A percentile compares a stretch with the other conserved stretches of the same genome.
These are phyloP conservation scores for Didymella lethalis DNA, from an alignment of 2,329 filamentous ascomycete species.

Conservation along the genomic window DNA sequence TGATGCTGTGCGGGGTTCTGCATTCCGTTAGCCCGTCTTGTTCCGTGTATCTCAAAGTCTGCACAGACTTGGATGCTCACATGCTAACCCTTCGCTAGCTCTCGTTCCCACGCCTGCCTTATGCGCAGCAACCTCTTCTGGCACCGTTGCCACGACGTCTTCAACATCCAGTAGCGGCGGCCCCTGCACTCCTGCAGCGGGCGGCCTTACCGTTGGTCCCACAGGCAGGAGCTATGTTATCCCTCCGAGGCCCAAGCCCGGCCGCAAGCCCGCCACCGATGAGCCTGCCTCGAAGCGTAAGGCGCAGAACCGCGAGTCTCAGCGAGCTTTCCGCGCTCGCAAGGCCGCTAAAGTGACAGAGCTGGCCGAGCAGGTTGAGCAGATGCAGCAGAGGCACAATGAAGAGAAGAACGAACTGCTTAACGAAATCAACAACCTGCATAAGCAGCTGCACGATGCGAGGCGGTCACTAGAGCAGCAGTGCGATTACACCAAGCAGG, in stretches of 20 bases:
- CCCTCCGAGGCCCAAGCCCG: constrained; percentile 66
- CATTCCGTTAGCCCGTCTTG: constrained; percentile 16
- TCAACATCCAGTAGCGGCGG: constrained; percentile 28
- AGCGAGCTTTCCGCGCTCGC: constrained; percentile 87
- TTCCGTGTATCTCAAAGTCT: constrained; percentile 16
- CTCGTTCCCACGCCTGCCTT: constrained; percentile 20
- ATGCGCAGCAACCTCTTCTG: constrained; percentile 16
- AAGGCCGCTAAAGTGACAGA: constrained; percentile 83
- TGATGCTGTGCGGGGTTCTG: constrained; percentile 16
- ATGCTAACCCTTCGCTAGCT: constrained; percentile 15
- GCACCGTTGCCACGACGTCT: constrained; percentile 36
- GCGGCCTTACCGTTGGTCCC: constrained; percentile 41
- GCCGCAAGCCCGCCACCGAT: constrained; percentile 91
- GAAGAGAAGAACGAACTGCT: constrained; percentile 23
- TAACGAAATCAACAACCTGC: constrained; percentile 19
- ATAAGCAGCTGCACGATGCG: constrained; percentile 17
- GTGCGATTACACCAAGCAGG: constrained; percentile 9
- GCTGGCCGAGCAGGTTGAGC: constrained; percentile 56
- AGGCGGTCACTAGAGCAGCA: constrained; percentile 12
- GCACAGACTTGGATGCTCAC: constrained; percentile 14
- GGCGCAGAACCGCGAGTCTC: constrained; percentile 90
- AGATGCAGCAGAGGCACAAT: constrained; percentile 23
- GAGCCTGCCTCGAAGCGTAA: constrained; percentile 93
- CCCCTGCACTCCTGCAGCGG: constrained; percentile 42
- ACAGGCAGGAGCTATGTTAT: constrained; percentile 50